Percentiles rank a stretch among this genome's conserved stretches.
These are phyloP conservation scores for Adansonia madagascariensis DNA, from an alignment of 441 rosid genomes.

Conservation along the genomic window DNA sequence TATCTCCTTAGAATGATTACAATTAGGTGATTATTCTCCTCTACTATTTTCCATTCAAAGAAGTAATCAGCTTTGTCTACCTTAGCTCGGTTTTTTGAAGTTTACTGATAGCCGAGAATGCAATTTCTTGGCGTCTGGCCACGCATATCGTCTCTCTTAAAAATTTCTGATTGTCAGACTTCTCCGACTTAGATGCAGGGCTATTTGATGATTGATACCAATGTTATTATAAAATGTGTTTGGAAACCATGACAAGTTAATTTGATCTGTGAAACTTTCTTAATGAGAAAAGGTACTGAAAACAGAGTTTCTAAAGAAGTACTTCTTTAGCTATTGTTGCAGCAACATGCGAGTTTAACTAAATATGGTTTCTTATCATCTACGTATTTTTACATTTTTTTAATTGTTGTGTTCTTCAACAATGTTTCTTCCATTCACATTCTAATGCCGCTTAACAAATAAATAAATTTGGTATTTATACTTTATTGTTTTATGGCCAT, in stretches of 20 bases:
- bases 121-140: background rate
- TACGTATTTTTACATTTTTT: background rate
- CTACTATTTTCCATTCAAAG: slow-evolving; percentile 1
- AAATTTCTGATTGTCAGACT: background rate
- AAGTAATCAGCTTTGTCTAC: background rate
- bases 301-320: background rate
- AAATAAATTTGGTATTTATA: background rate
- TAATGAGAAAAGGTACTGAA: background rate
- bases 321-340: background rate
- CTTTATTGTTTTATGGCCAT: background rate
- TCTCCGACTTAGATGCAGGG: background rate
- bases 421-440: background rate
- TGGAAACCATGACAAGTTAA: background rate
- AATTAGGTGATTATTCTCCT: slow-evolving; percentile 11
- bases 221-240: background rate
- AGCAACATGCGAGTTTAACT: background rate
- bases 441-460: background rate
- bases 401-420: background rate
- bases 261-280: slow-evolving; percentile 5
- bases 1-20: slow-evolving; percentile 20
- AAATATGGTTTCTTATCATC: background rate
- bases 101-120: background rate
- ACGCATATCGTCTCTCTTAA: background rate
- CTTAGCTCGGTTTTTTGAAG: background rate
- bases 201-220: slow-evolving; percentile 9